A percentile compares a stretch with the other conserved stretches of the same genome.
Conservation (phyloP, 495 filamentous ascomycete species). For the Jackrogersella multiformis region DNA sequence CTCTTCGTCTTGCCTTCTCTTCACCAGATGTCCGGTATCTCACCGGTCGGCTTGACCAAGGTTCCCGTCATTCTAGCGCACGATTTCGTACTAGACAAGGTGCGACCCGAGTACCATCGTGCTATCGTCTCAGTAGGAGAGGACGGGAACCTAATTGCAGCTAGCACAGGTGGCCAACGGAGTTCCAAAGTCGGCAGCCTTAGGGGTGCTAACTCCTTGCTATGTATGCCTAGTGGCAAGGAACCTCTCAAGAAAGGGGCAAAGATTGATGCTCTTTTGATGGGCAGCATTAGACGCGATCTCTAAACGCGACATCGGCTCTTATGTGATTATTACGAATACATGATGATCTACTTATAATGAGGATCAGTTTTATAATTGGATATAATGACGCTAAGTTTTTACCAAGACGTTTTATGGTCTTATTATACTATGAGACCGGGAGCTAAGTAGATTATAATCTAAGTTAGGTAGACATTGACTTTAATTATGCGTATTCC, state of each 20-base stretch:
- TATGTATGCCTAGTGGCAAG: slow-evolving; percentile 71
- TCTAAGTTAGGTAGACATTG: neutral
- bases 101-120: slow-evolving; percentile 88
- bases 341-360: neutral
- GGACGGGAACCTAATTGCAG: slow-evolving; percentile 74
- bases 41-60: slow-evolving; percentile 71
- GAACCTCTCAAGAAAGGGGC: slow-evolving; percentile 54
- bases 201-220: slow-evolving; percentile 83
- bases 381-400: neutral
- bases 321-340: neutral
- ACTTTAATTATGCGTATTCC: slow-evolving; percentile 19
- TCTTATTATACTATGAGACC: too few relatives aligned
- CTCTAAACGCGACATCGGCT: neutral
- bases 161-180: slow-evolving; percentile 87
- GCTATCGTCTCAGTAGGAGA: slow-evolving; percentile 67
- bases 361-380: slow-evolving; percentile 11
- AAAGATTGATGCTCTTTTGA: slow-evolving; percentile 57
- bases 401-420: too few relatives aligned
- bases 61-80: slow-evolving; percentile 77
- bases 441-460: too few relatives aligned
- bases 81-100: slow-evolving; percentile 73
- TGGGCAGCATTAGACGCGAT: slow-evolving; percentile 50
- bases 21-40: slow-evolving; percentile 71
- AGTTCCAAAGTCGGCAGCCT: slow-evolving; percentile 91
- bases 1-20: slow-evolving; percentile 92